phyloP scores from a whole-genome alignment of 139 green algal species.

The Nannochloris sp. region DNA sequence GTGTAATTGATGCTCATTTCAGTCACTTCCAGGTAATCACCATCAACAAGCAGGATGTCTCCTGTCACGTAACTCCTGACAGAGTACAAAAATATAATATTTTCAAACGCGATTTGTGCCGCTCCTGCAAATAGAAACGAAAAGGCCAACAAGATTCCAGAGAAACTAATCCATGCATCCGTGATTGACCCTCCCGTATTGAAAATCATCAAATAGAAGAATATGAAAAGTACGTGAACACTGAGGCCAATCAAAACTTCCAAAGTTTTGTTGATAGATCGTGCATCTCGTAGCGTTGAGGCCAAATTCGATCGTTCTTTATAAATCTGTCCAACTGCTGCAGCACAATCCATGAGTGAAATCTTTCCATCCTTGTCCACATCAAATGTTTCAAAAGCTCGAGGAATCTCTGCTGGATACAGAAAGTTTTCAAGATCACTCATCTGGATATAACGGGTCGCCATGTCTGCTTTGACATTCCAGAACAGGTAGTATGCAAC shows the following conservation, averaged over 20 bases:
- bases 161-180: not conserved
- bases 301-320: constrained; percentile 62
- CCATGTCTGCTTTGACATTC: constrained; percentile 43
- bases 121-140: constrained; percentile 51
- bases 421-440: constrained; percentile 52
- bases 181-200: not conserved
- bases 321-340: constrained; percentile 14
- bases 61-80: constrained; percentile 64
- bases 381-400: constrained; percentile 53
- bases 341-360: constrained; percentile 22
- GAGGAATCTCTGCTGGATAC: constrained; percentile 24
- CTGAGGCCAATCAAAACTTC: constrained; percentile 45
- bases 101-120: constrained; percentile 45
- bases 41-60: constrained; percentile 35
- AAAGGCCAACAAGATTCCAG: not conserved
- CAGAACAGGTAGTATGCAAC: constrained; percentile 47
- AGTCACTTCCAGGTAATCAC: not conserved
- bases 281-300: constrained; percentile 60
- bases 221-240: constrained; percentile 19
- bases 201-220: constrained; percentile 3
- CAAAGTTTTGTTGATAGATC: constrained; percentile 19
- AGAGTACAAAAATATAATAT: constrained; percentile 59
- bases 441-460: constrained; percentile 28
- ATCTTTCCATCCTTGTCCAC: constrained; percentile 36
- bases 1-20: constrained; percentile 12